Conservation (phyloP, 176 grass and related monocot species). For the Cenchrus purpureus region DNA sequence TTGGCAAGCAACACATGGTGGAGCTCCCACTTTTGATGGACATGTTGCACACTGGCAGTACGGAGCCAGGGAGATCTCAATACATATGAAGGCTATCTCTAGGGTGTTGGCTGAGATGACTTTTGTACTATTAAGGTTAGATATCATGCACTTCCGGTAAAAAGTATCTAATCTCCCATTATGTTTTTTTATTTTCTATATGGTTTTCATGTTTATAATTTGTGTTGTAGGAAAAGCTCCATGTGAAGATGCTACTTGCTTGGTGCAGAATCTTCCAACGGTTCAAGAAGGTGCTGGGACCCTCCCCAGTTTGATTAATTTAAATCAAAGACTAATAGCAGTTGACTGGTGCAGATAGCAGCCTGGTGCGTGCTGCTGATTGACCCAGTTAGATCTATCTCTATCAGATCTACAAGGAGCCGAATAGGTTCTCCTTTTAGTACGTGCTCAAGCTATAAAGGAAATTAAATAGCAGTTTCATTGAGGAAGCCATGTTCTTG, state of each 20-base stretch:
- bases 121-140: not conserved
- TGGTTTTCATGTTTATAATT: not conserved
- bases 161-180: not conserved
- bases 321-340: conserved; percentile 4
- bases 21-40: not conserved
- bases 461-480: not conserved
- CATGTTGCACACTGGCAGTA: not conserved
- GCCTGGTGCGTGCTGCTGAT: conserved; percentile 23
- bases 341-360: conserved; percentile 17
- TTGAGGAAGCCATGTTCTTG: not conserved
- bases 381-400: not conserved
- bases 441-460: not conserved
- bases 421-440: not conserved
- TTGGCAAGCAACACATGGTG: not conserved
- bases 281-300: not conserved
- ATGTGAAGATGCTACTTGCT: not conserved
- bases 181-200: not conserved
- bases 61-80: not conserved
- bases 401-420: not conserved
- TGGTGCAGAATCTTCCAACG: not conserved
- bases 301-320: not conserved
- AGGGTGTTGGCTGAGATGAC: not conserved
- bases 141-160: not conserved
- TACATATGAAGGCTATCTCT: not conserved
- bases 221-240: not conserved